Evolutionary conservation across 202 grass and related monocot species (phyloP), one percentile per base, ranked within the genome.

Genomic region (Saccharum hybrid): DNA sequence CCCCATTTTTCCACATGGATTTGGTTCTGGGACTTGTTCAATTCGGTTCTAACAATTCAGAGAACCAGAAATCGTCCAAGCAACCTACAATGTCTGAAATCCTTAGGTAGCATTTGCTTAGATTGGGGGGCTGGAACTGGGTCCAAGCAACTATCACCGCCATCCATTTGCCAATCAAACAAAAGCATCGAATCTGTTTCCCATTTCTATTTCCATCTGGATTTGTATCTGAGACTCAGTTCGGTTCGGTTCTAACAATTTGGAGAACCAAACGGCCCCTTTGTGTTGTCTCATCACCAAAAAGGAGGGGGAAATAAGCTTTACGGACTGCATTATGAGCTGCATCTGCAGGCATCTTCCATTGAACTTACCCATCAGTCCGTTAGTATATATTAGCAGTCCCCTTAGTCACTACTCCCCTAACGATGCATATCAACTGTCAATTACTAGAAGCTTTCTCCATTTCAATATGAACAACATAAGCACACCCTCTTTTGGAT

Each of bases 261-360:
- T 28, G 28, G 28, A 28, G 28, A 28, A 28, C 28, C 28, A 28
- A 28, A 28, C 28, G 28, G 28, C 1, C 28, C 28, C 28, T 28
- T 28, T 74, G 59, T 42, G 49, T 42, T 86, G 54, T 65, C 48
- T 8, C 43, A 18, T 37, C 19, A 0, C 9, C 16, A 22, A 63
- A 72, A 46, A 62, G 42, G 59, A 0, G 61, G 3, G 54, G 3
- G 10, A 46, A 46, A 21, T 52, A 42, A 84, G 63, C 22, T 70
- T 63, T 64, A 9, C 45, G 7, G 23, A 70, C 30, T 33, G 56
- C 18, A 64, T 45, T 63, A 12, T 11, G 61, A n/a, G 54, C 3
- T 71, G 42, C 23, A 22, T 46, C 8, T 61, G 37, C 52, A 75
- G 8, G 74, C 33, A 71, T 63, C 64, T 85, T 89, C 48, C 78